phyloP scores from a whole-genome alignment of 1,139 yeast species.

The Pichia cactophila region DNA sequence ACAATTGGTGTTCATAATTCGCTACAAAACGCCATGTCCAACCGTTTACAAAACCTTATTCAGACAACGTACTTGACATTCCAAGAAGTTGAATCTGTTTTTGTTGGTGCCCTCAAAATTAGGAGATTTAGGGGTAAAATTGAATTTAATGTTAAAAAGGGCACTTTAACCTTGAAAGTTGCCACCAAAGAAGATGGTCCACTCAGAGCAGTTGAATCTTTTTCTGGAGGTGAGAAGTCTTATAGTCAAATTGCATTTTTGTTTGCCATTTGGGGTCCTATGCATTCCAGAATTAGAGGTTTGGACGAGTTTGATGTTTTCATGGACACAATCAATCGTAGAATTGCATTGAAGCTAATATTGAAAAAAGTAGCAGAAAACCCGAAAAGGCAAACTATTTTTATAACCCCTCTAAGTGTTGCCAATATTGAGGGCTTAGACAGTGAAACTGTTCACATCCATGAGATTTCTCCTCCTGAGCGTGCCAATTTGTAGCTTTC shows the following conservation, averaged over 20 bases:
- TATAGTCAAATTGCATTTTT: conserved; percentile 85
- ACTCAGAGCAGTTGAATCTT: conserved; percentile 66
- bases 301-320: conserved; percentile 96
- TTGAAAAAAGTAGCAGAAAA: conserved; percentile 55
- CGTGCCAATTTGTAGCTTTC: conserved; percentile 13
- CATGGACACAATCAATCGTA: conserved; percentile 91
- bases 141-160: conserved; percentile 49
- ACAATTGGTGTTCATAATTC: conserved; percentile 28
- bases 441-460: conserved; percentile 57
- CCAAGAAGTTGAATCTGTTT: conserved; percentile 41
- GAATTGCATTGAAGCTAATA: conserved; percentile 69
- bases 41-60: conserved; percentile 43
- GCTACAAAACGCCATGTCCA: conserved; percentile 34
- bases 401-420: conserved; percentile 92
- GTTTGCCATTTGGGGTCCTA: conserved; percentile 86
- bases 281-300: conserved; percentile 82
- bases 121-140: conserved; percentile 76
- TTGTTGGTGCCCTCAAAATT: conserved; percentile 50
- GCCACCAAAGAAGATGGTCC: conserved; percentile 52
- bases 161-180: conserved; percentile 47
- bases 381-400: conserved; percentile 74
- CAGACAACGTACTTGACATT: conserved; percentile 39
- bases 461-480: conserved; percentile 49
- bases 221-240: conserved; percentile 96
- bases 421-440: conserved; percentile 66